Evolutionary conservation across 2,329 filamentous ascomycete genomes (phyloP).

Genomic region (Fusarium transvaalense): DNA sequence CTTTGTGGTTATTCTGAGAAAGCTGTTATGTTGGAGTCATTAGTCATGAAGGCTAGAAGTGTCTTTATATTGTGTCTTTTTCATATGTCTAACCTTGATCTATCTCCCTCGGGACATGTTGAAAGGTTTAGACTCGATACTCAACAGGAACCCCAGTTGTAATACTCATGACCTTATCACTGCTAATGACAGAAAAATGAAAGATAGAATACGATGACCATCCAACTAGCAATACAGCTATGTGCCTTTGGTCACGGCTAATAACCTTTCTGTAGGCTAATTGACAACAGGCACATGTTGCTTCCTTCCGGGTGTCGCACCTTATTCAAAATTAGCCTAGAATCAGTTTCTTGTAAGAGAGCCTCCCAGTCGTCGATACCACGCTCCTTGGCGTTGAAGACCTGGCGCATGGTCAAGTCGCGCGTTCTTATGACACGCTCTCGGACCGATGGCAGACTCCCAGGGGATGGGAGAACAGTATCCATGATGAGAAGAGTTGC

Average conservation of each 20-base stretch:
- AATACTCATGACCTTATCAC: no score
- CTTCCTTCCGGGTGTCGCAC: conserved; percentile 4
- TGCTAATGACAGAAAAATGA: neutral
- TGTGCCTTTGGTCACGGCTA: neutral
- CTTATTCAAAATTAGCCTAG: neutral
- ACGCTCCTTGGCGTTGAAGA: conserved; percentile 10
- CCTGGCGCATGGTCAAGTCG: conserved; percentile 16
- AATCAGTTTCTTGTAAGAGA: neutral
- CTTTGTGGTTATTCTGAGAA: no score
- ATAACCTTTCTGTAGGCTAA: neutral
- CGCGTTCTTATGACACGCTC: conserved; percentile 9
- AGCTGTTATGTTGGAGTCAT: no score
- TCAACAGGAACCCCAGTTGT: no score
- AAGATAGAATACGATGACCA: neutral
- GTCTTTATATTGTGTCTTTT: no score
- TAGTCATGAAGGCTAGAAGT: no score
- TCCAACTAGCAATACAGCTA: neutral
- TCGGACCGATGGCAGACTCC: neutral
- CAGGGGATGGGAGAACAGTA: conserved; percentile 10
- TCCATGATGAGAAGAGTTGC: conserved; percentile 18
- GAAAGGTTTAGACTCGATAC: no score
- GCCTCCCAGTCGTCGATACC: conserved; percentile 16
- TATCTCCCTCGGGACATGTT: no score
- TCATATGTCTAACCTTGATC: no score
- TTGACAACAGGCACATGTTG: conserved; percentile 12